phyloP scores from a whole-genome alignment of 2,329 filamentous ascomycete genomes.

The Fusarium sp. region DNA sequence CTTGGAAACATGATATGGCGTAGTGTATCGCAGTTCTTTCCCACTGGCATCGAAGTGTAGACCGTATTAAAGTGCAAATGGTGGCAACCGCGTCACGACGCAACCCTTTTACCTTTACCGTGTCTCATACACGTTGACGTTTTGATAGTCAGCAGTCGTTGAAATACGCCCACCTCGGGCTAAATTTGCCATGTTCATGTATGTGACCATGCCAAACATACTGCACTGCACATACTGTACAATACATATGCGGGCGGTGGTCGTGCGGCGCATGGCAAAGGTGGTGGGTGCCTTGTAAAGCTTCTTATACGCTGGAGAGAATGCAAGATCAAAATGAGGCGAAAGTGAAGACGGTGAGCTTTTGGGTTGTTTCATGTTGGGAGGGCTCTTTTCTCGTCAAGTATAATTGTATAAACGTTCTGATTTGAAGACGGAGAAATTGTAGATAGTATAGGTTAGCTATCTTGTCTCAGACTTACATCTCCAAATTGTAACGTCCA shows the following conservation, averaged over 20 bases:
- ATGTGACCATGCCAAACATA: conserved; percentile 22
- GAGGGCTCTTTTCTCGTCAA: no score
- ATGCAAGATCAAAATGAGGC: conserved; percentile 29
- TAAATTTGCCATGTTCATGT: neutral
- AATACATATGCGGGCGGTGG: conserved; percentile 12
- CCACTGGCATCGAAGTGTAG: no score
- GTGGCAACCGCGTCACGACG: conserved; percentile 1
- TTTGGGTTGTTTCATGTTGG: conserved; percentile 12
- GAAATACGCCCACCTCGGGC: neutral
- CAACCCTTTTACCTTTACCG: neutral
- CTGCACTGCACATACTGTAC: conserved; percentile 7
- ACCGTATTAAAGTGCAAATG: conserved; percentile 13
- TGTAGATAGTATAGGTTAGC: neutral
- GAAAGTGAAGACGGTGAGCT: conserved; percentile 20
- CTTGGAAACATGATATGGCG: neutral
- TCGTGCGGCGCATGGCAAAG: conserved; percentile 15
- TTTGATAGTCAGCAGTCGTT: conserved; percentile 26
- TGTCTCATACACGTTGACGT: conserved; percentile 12
- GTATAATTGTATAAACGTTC: neutral
- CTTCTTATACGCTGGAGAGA: conserved; percentile 21
- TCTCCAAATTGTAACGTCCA: neutral
- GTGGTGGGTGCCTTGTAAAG: conserved; percentile 17
- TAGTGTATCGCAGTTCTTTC: neutral
- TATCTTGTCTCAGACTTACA: neutral
- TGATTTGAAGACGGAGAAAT: no score